Conservation (phyloP, 2,329 filamentous ascomycete species). For the Verticillium zaregamsianum region DNA sequence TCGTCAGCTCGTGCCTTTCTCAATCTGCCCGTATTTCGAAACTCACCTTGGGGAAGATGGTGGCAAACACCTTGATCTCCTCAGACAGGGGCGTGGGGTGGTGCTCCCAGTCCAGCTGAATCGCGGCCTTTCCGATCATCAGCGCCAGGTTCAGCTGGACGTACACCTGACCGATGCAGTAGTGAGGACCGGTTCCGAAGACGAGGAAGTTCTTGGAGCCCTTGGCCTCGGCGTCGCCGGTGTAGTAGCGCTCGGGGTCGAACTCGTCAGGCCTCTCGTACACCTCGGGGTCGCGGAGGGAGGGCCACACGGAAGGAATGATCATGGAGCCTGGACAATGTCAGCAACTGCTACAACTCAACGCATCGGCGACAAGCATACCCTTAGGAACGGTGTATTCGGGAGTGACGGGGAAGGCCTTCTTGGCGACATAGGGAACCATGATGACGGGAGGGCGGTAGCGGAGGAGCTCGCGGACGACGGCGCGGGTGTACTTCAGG, state of each 20-base stretch:
- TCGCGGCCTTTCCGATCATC: conserved; percentile 84
- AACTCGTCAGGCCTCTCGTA: conserved; percentile 87
- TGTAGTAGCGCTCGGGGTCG: conserved; percentile 88
- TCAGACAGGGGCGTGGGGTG: conserved; percentile 79
- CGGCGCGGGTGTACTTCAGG: conserved; percentile 84
- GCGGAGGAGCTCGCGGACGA: conserved; percentile 85
- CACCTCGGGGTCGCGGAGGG: conserved; percentile 86
- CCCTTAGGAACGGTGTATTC: conserved; percentile 90
- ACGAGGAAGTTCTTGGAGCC: conserved; percentile 93
- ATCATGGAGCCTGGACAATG: conserved; percentile 71
- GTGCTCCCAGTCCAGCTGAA: conserved; percentile 87
- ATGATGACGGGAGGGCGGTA: conserved; percentile 96
- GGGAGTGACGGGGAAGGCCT: conserved; percentile 84
- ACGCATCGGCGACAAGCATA: conserved; percentile 19
- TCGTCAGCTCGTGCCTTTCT: conserved; percentile 5
- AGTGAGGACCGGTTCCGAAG: conserved; percentile 93
- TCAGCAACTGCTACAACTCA: neutral
- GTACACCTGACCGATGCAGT: conserved; percentile 92
- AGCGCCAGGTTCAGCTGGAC: conserved; percentile 84
- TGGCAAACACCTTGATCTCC: conserved; percentile 97
- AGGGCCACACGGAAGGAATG: conserved; percentile 84
- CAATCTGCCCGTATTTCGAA: conserved; percentile 7
- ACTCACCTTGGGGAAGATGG: conserved; percentile 86
- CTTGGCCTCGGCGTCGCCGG: conserved; percentile 81
- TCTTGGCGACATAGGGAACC: conserved; percentile 94